These are phyloP conservation scores for Raphanus hybrid DNA, from an alignment of 441 rosid genomes.

Conservation along the genomic window DNA sequence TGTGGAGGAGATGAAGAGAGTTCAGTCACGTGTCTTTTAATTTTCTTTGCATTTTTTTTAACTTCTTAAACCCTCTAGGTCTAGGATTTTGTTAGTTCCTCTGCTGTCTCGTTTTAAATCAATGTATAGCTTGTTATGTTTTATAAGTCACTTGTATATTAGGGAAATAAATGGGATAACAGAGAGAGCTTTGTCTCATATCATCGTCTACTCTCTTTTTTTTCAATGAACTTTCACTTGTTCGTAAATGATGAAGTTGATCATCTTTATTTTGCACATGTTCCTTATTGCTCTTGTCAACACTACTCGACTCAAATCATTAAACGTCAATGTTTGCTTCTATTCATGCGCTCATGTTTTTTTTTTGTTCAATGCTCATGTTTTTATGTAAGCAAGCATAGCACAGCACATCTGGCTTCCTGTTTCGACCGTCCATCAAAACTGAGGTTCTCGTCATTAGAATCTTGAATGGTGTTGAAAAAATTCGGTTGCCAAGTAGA, in stretches of 20 bases:
- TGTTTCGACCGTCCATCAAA: too few relatives aligned
- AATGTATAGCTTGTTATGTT: slow-evolving; percentile 20
- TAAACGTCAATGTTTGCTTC: too few relatives aligned
- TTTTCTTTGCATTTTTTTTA: neutral
- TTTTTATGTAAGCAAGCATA: too few relatives aligned
- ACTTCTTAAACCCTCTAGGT: neutral
- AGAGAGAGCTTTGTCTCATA: slow-evolving; percentile 5
- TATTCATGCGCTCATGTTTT: neutral
- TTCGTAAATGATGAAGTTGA: neutral
- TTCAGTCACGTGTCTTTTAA: slow-evolving; percentile 9
- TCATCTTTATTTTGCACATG: too few relatives aligned
- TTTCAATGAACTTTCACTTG: neutral
- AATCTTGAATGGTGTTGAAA: too few relatives aligned
- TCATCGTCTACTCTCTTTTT: neutral
- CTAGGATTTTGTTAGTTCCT: neutral
- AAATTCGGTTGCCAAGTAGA: too few relatives aligned
- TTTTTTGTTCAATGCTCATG: neutral
- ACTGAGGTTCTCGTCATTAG: too few relatives aligned
- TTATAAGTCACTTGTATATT: slow-evolving; percentile 35
- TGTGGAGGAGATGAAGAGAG: slow-evolving; percentile 27
- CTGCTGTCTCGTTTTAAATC: neutral
- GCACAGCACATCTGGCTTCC: too few relatives aligned
- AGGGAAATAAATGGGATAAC: neutral
- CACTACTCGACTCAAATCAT: too few relatives aligned
- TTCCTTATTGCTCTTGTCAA: too few relatives aligned